Evolutionary conservation across 2,329 filamentous ascomycete species (phyloP).

Genomic region (Curvularia verruculosa): DNA sequence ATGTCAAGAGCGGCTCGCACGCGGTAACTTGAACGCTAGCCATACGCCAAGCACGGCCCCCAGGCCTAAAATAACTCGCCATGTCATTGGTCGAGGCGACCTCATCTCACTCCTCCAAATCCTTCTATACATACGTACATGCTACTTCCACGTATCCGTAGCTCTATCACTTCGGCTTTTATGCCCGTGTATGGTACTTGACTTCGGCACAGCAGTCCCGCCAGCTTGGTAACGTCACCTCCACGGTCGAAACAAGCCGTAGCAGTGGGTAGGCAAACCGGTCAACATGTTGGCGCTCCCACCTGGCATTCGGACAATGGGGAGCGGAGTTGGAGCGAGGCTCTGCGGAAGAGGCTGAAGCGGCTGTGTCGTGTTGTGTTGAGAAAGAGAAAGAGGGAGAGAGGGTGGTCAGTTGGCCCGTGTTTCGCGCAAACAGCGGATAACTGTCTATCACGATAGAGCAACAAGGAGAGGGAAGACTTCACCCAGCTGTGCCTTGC

Average conservation of each 20-base stretch:
- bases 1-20: neutral
- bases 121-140: neutral
- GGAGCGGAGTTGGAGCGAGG: neutral
- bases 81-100: neutral
- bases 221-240: neutral
- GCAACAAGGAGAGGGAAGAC: neutral
- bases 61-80: conserved; percentile 2
- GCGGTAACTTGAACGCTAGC: neutral
- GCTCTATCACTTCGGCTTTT: neutral
- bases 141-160: neutral
- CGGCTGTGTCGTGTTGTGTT: neutral
- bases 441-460: neutral
- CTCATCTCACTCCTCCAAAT: neutral
- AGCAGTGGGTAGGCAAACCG: neutral
- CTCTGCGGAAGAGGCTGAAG: neutral
- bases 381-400: too few species aligned
- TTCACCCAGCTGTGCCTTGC: neutral
- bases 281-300: neutral
- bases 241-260: neutral
- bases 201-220: neutral
- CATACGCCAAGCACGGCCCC: neutral
- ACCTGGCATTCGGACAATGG: neutral
- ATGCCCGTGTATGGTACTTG: neutral
- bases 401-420: neutral
- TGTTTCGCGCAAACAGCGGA: neutral